Base-by-base conservation (phyloP, 2,329 filamentous ascomycete species). In the Aspergillus novofumigatus region DNA sequence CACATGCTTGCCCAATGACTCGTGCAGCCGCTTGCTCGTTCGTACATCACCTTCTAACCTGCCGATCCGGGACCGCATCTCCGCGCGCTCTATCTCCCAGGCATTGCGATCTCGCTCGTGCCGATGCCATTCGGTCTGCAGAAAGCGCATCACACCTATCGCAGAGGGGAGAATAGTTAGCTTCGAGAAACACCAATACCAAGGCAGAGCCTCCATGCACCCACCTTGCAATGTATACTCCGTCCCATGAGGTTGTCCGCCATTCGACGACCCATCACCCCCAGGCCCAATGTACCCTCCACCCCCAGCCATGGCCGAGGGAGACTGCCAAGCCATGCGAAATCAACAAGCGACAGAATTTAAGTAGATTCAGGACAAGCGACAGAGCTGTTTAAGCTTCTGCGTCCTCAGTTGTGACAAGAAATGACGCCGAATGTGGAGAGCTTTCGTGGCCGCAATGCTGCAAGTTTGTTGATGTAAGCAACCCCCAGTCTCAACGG, bases 121-220 rank as follows among this genome's bases (percentile, higher is more conserved):
- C 65, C 91, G 89, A 77, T 99, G 94, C 94, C 94, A 99, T 84
- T 99, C 93, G 50, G 94, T 94, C 78, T 99, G 94, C 42, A 99
- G 86, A 75, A 99, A 99, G 76, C 94, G 92, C 94, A 99, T 99
- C 41, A 99, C 94, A 71, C 94, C 91, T 94, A 65, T 35, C 21
- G 4, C 26, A 48, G 29, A 21, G 58, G 55, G 17, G 44, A 14
- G 49, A 49, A 5, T 52, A 49, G 59, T 73, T 62, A 73, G 68
- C 55, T 32, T 28, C 25, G 5, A 41, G 6, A 21, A 52, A 17
- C 38, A 26, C 52, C 25, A 26, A 21, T 20, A 21, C 8, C 5
- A 26, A 23, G n/a, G 25, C 5, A 32, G 20, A 51, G 35, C 21
- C 11, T 44, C 29, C 23, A 20, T 9, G 9, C 23, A 60, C 80